Evolutionary conservation across 371 early-diverging fungal species (phyloP), one percentile per base, ranked within the genome.

Genomic region (Mucor lusitanicus): DNA sequence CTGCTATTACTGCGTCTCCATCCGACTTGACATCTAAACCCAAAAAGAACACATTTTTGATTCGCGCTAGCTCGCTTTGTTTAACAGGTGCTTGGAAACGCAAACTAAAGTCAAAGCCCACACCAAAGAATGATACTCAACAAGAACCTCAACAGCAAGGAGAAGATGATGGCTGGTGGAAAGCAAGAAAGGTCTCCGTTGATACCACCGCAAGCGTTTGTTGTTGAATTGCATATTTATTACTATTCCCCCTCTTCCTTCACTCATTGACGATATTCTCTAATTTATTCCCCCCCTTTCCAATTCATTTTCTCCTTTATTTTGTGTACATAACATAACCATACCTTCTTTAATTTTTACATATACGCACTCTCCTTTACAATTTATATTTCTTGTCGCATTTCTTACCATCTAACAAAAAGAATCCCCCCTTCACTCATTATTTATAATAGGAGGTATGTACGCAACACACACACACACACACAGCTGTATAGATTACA

Each of bases 161-260:
- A 17, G 28, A 65, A 40, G 30, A 28, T 13, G 59, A 40, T 25
- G 69, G 59, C 28, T 66, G 70, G 67, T 70, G 68, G 67, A 66
- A 69, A 12, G 40, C 67, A 37, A 53, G 56, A 30, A 67, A 67
- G 46, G 42, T 70, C 9, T 56, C 67, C 17, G 33, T 69, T 44
- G 70, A 54, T 46, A 48, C 57, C 15, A 46, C 30, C 33, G 23
- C 44, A 42, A 57, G 56, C 13, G 39, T 44, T 23, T 70, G 70
- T 30, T 70, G 53, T 19, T 70, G 56, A 65, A 42, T 42, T 67
- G 25, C 53, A 35, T 23, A 25, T 40, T 50, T 37, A 54, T 42
- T 39, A n/a, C 28, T 55, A 55, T 55, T 35, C 37, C 61, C 60
- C 66, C 25, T 23, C 48, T 64, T 23, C 42, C 7, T 57, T 66